These are phyloP conservation scores for Sphagnum magellanicum DNA, from an alignment of 228 moss, liverwort and hornwort species.

Conservation along the genomic window DNA sequence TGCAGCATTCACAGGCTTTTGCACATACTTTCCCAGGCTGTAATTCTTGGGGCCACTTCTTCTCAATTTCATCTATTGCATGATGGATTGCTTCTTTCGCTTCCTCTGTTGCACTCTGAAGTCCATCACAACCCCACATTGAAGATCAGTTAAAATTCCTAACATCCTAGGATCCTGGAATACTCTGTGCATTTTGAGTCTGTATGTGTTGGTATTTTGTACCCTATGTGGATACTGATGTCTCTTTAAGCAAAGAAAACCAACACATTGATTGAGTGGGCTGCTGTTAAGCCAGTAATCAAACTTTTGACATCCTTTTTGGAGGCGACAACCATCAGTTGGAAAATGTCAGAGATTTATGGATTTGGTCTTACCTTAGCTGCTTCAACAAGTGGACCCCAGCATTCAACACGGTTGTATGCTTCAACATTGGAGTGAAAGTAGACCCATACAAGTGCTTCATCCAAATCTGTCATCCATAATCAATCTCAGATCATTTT, in stretches of 20 bases:
- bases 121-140: background rate
- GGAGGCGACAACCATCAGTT: no score
- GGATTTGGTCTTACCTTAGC: slow-evolving; percentile 40
- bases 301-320: no score
- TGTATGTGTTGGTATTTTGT: no score
- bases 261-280: no score
- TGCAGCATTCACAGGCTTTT: slow-evolving; percentile 80
- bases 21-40: slow-evolving; percentile 64
- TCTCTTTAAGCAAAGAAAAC: no score
- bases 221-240: no score
- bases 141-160: no score
- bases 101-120: slow-evolving; percentile 53
- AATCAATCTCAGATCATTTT: background rate
- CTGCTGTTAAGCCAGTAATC: no score
- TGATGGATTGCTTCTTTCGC: slow-evolving; percentile 62
- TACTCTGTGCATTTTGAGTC: no score
- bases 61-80: slow-evolving; percentile 51
- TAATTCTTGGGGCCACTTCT: slow-evolving; percentile 58
- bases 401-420: slow-evolving; percentile 87
- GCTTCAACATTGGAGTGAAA: slow-evolving; percentile 89
- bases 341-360: no score
- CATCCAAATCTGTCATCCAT: slow-evolving; percentile 39
- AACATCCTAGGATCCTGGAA: no score
- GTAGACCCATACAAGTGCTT: slow-evolving; percentile 85
- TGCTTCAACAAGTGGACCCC: slow-evolving; percentile 83